Percentiles rank a stretch among this genome's conserved stretches.
These are phyloP conservation scores for Pisolithus orientalis DNA, from an alignment of 768 basidiomycete species.

Conservation along the genomic window DNA sequence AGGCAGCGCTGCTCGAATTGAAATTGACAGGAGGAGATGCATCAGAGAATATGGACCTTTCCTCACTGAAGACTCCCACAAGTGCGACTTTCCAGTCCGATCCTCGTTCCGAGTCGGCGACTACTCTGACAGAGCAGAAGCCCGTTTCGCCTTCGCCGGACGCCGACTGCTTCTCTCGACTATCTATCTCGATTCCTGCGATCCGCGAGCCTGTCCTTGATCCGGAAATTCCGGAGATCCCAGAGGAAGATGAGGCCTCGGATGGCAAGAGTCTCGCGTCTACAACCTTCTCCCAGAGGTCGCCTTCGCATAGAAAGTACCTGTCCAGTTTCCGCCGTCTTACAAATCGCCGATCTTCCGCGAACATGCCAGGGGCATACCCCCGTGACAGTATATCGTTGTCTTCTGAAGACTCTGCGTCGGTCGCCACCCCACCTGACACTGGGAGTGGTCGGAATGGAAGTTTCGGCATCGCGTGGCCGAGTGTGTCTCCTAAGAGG, in stretches of 20 bases:
- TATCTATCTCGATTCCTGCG: conserved; percentile 26
- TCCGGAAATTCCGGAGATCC: conserved; percentile 9
- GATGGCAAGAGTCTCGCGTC: conserved; percentile 27
- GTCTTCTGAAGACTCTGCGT: conserved; percentile 63
- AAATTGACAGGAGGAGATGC: conserved; percentile 42
- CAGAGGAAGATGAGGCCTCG: conserved; percentile 19
- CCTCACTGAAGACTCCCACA: conserved; percentile 18
- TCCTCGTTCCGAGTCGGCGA: conserved; percentile 14
- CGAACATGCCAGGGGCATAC: conserved; percentile 35
- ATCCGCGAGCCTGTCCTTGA: conserved; percentile 24
- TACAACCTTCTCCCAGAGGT: conserved; percentile 45
- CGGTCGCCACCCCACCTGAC: conserved; percentile 55
- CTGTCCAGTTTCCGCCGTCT: conserved; percentile 45
- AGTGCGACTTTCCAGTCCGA: conserved; percentile 18
- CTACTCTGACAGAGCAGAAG: conserved; percentile 16
- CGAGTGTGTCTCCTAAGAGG: conserved; percentile 48
- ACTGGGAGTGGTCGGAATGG: conserved; percentile 25
- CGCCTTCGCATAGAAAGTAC: conserved; percentile 39
- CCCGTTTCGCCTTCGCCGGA: conserved; percentile 7
- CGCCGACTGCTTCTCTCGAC: conserved; percentile 17
- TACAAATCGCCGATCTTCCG: conserved; percentile 32
- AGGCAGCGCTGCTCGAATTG: conserved; percentile 53
- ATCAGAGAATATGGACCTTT: conserved; percentile 6
- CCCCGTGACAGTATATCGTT: conserved; percentile 57
- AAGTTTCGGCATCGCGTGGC: conserved; percentile 38